Base-by-base conservation (phyloP, 1,284 basidiomycete species). In the Schizophyllum amplum region DNA sequence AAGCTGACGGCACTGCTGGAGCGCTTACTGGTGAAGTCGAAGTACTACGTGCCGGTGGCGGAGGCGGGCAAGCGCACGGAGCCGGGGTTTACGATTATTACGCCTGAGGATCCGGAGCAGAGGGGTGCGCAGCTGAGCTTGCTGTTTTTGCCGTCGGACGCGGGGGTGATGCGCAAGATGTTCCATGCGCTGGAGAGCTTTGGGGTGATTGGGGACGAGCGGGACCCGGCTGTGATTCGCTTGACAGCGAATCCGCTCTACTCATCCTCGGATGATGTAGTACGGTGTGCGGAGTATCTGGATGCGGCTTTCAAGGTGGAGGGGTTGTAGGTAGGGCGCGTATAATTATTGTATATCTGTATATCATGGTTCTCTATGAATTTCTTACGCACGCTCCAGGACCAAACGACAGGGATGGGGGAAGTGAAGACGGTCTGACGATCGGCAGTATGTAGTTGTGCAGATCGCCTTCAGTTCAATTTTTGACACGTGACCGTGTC, bases 51-150 rank as follows among this genome's bases (percentile, higher is more conserved):
- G 4, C 68, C 77, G 23, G 64, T 73, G 1, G 66, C 69, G 25
- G 67, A 75, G 58, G 72, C 76, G 50, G 62, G 69, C n/a, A 63
- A 66, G 51, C 69, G 67, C 55, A 71, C 73, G 47, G 69, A 67
- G 27, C 71, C 76, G 51, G 81, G 81, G 2, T 95, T 97, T 71
- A 92, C 90, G 21, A 90, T 97, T 64, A 87, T 97, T 67, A 97
- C 94, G 1, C 94, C 94, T 1, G 68, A 66, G 23, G 78, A 83
- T 57, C 74, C 82, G 24, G 77, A 79, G 20, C 76, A 77, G 60
- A 81, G 94, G 56, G 94, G 94, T 0, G 84, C 90, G 27, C 94
- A 97, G 69, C 75, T 97, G 20, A 95, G 92, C 20, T 72, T 98
- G 26, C 71, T 91, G 48, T 87, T 96, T 71, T 71, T 90, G 21